Percentiles rank a stretch among this genome's conserved stretches.
phyloP scores from a whole-genome alignment of 2,329 filamentous ascomycete genomes.

The Fusarium pseudonygamai region DNA sequence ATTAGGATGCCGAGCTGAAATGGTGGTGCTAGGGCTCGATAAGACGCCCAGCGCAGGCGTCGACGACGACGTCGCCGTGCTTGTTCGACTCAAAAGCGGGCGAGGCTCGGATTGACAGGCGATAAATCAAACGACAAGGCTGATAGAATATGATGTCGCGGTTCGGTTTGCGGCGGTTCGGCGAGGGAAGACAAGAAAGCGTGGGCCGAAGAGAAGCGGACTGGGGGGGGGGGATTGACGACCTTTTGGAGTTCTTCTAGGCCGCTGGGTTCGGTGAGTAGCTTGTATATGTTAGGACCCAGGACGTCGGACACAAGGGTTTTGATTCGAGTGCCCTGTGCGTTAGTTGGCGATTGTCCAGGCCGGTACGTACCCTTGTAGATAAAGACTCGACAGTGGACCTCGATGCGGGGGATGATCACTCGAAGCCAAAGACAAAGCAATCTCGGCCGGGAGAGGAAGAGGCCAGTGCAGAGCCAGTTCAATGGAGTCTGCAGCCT shows the following conservation, averaged over 20 bases:
- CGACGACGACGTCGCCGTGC: constrained; percentile 18
- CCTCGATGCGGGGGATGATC: constrained; percentile 18
- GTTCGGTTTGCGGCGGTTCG: constrained; percentile 51
- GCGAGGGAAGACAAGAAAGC: constrained; percentile 40
- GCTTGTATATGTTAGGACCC: not conserved
- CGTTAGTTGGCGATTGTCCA: not conserved
- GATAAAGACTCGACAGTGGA: constrained; percentile 7
- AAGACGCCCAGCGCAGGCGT: constrained; percentile 11
- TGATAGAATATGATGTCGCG: constrained; percentile 27
- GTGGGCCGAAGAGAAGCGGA: constrained; percentile 42
- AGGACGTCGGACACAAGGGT: constrained; percentile 9
- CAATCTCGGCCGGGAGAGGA: not conserved
- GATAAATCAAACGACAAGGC: constrained; percentile 12
- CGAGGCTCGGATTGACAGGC: constrained; percentile 8
- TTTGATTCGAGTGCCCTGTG: constrained; percentile 28
- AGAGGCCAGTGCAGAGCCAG: constrained; percentile 21
- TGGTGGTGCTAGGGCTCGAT: constrained; percentile 7
- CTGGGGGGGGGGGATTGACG: constrained; percentile 35
- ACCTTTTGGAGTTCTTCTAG: constrained; percentile 41
- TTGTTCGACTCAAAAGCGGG: constrained; percentile 22
- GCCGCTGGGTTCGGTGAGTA: constrained; percentile 33
- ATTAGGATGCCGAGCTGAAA: constrained; percentile 14
- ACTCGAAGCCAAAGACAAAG: not conserved
- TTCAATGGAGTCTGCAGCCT: not conserved
- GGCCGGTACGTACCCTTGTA: constrained; percentile 27